These are phyloP conservation scores for Tetracladium marchalianum DNA, from an alignment of 495 filamentous ascomycete genomes.

Conservation along the genomic window DNA sequence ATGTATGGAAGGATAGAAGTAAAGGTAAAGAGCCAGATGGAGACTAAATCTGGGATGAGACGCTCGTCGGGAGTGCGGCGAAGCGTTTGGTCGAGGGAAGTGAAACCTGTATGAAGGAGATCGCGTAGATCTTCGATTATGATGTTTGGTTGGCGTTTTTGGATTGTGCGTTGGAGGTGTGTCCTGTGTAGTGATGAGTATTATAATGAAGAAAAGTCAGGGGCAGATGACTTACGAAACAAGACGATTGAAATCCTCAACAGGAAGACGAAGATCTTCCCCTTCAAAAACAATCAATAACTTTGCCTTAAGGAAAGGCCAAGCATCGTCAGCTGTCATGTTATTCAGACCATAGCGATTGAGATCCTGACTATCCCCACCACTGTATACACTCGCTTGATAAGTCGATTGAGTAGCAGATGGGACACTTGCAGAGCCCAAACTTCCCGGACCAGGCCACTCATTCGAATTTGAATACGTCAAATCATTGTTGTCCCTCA, in stretches of 20 bases:
- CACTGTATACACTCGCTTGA: conserved; percentile 24
- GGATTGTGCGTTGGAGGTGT: conserved; percentile 70
- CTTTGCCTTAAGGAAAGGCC: conserved; percentile 87
- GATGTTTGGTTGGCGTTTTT: conserved; percentile 51
- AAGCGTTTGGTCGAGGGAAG: conserved; percentile 73
- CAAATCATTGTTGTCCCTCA: conserved; percentile 20
- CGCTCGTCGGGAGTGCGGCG: conserved; percentile 69
- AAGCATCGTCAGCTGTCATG: conserved; percentile 83
- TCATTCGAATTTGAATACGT: conserved; percentile 25
- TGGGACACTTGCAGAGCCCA: conserved; percentile 29
- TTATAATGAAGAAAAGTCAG: conserved; percentile 12
- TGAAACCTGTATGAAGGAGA: conserved; percentile 72
- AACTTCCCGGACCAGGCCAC: conserved; percentile 43
- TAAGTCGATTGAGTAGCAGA: conserved; percentile 16
- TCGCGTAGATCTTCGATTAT: conserved; percentile 76
- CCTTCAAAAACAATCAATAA: conserved; percentile 89
- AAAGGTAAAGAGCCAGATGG: conserved; percentile 89
- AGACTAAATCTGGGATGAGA: conserved; percentile 75
- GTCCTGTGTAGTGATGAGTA: conserved; percentile 25
- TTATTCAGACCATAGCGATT: conserved; percentile 62
- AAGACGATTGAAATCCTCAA: conserved; percentile 90
- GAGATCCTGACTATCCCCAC: conserved; percentile 36
- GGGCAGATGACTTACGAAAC: conserved; percentile 38
- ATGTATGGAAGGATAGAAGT: conserved; percentile 85
- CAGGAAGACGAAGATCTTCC: conserved; percentile 77